Evolutionary conservation across 495 filamentous ascomycete species (phyloP).

Genomic region (Lophiostoma macrostomum): DNA sequence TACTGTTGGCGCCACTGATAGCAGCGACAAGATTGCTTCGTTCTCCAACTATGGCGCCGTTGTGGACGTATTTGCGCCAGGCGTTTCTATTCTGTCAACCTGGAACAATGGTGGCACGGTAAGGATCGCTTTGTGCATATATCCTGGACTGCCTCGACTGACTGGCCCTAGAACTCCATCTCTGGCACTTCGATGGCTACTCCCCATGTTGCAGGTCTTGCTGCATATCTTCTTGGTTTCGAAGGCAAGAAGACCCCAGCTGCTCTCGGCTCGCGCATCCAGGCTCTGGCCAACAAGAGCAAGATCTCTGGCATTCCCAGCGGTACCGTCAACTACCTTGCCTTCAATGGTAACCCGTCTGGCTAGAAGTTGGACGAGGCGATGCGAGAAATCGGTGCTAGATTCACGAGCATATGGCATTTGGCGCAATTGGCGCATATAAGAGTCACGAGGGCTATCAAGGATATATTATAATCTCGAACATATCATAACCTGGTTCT

Average conservation of each 20-base stretch:
- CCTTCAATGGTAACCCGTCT: constrained; percentile 31
- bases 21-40: constrained; percentile 31
- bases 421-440: background rate
- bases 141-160: background rate
- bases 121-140: background rate
- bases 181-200: constrained; percentile 63
- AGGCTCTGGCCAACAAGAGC: constrained; percentile 19
- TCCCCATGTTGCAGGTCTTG: constrained; percentile 60
- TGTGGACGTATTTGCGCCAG: constrained; percentile 44
- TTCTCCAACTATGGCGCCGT: constrained; percentile 43
- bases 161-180: constrained; percentile 46
- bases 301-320: constrained; percentile 26
- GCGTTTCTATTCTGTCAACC: constrained; percentile 38
- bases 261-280: constrained; percentile 25
- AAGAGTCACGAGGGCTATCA: no score
- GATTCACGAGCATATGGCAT: background rate
- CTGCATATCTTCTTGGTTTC: constrained; percentile 31
- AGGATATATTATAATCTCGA: no score
- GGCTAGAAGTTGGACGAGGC: background rate
- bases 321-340: constrained; percentile 32
- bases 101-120: constrained; percentile 31
- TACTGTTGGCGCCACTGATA: constrained; percentile 45
- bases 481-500: no score
- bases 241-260: constrained; percentile 30
- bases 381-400: background rate